These are phyloP conservation scores for Lactuca sativa DNA, from an alignment of 129 eudicot species.

Conservation along the genomic window DNA sequence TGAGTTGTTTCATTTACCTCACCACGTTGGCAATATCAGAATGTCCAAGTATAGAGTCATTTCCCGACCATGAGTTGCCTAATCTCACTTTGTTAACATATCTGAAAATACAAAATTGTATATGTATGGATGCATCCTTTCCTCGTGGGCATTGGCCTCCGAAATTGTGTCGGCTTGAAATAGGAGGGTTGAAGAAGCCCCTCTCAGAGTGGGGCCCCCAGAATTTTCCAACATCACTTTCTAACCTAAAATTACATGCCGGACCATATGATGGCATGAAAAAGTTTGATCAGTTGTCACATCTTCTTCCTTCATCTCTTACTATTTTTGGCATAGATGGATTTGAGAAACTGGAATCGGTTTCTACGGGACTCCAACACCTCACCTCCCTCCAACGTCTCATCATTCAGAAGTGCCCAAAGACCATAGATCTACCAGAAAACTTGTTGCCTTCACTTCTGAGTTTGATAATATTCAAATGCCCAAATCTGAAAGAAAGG, in stretches of 20 bases:
- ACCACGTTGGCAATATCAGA: not conserved
- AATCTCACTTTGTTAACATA: not conserved
- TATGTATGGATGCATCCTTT: slow-evolving; percentile 21
- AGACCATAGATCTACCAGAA: not conserved
- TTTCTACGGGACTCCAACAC: not conserved
- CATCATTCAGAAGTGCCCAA: not conserved
- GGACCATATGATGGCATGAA: not conserved
- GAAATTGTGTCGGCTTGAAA: slow-evolving; percentile 1
- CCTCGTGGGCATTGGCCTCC: slow-evolving; percentile 37
- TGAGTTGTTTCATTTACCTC: slow-evolving; percentile 10
- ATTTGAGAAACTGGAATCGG: not conserved
- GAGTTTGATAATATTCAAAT: not conserved
- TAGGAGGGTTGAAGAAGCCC: slow-evolving; percentile 15
- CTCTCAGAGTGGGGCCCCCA: slow-evolving; percentile 18
- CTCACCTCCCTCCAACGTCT: slow-evolving; percentile 4
- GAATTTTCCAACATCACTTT: slow-evolving; percentile 25
- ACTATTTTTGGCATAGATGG: not conserved
- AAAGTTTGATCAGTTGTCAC: not conserved
- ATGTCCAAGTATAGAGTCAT: slow-evolving; percentile 13
- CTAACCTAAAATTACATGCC: not conserved
- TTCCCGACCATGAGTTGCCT: slow-evolving; percentile 24
- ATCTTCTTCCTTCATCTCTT: slow-evolving; percentile 7
- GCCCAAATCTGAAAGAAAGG: not conserved
- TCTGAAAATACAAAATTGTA: slow-evolving; percentile 1
- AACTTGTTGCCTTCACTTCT: not conserved